Percentiles rank a stretch among this genome's conserved stretches.
These are phyloP conservation scores for Mucor lusitanicus DNA, from an alignment of 371 early-diverging fungal species.

Conservation along the genomic window DNA sequence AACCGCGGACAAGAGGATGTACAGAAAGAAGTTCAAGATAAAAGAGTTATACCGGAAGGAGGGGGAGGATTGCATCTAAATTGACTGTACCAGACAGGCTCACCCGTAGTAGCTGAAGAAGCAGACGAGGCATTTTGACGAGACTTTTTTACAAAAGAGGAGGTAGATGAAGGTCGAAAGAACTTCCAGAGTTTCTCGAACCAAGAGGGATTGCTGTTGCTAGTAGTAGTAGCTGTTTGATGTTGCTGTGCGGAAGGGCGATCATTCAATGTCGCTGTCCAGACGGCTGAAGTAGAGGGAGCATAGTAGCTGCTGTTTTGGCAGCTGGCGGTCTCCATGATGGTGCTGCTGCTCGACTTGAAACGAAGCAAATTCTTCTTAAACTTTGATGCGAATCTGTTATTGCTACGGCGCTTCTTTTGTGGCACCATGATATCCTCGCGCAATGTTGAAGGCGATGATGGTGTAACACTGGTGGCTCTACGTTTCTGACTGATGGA, in stretches of 20 bases:
- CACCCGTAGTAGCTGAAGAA: background rate
- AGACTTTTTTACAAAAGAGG: background rate
- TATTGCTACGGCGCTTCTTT: conserved; percentile 11
- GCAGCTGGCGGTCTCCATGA: background rate
- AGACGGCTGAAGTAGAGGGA: background rate
- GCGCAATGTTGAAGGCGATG: conserved; percentile 16
- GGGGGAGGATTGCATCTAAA: conserved; percentile 22
- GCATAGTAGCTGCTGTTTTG: background rate
- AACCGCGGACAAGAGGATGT: background rate
- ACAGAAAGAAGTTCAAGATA: background rate
- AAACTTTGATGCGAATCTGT: conserved; percentile 5
- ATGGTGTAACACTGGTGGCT: conserved; percentile 12
- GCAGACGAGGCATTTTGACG: background rate
- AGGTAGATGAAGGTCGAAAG: conserved; percentile 1
- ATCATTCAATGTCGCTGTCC: background rate
- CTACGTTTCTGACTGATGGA: conserved; percentile 11
- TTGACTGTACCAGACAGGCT: conserved; percentile 35
- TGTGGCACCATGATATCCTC: conserved; percentile 10
- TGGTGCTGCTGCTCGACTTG: background rate
- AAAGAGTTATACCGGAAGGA: conserved; percentile 8
- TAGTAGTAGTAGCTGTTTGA: background rate
- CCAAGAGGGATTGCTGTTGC: conserved; percentile 1
- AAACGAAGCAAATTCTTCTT: conserved; percentile 13
- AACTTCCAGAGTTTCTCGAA: conserved; percentile 24
- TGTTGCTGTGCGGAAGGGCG: background rate